Evolutionary conservation across 192 early-diverging fungal species (phyloP), one percentile per base, ranked within the genome.

Genomic region (Linnemannia schmuckeri): DNA sequence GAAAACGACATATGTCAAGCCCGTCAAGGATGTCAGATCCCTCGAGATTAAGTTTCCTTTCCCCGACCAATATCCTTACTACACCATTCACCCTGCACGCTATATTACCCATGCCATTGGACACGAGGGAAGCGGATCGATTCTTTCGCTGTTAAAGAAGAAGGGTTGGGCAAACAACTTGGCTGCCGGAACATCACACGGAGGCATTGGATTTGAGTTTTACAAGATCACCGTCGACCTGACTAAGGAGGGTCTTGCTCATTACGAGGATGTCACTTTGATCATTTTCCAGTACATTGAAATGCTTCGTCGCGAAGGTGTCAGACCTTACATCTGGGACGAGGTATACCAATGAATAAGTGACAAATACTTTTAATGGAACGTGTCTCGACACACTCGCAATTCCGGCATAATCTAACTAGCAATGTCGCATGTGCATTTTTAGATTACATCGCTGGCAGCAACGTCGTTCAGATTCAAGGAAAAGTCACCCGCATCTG

Each of bases 81-180:
- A 89, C 74, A 72, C 76, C 63, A 82, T 79, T 63, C 89, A 96
- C 88, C 96, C 97, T 38, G 91, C 91, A 10, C 78, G 91, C 18
- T 99, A 99, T 87, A 76, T 96, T 49, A 94, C 95, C 20, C 97
- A 97, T 84, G 91, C 99, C 70, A 94, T 99, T 82, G 97, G 98
- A 1, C 97, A 98, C 89, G 97, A 99, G 88, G 95, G 95, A 52
- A 89, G 90, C 46, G 98, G 98, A 15, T 98, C 97, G 13, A 89
- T 99, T 63, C 88, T 98, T 33, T 96, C 96, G 6, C 82, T 94
- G 38, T 88, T 99, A 44, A 99, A 98, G 82, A 92, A 95, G 80
- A 94, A 95, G 74, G 96, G 97, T 3, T 99, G 98, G 98, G 97
- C 96, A 2, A 93, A 95, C 52, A 91, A 91, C 46, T 88, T 97